Conservation (phyloP, 164 flowering plant genomes). For the Umbellularia californica region DNA sequence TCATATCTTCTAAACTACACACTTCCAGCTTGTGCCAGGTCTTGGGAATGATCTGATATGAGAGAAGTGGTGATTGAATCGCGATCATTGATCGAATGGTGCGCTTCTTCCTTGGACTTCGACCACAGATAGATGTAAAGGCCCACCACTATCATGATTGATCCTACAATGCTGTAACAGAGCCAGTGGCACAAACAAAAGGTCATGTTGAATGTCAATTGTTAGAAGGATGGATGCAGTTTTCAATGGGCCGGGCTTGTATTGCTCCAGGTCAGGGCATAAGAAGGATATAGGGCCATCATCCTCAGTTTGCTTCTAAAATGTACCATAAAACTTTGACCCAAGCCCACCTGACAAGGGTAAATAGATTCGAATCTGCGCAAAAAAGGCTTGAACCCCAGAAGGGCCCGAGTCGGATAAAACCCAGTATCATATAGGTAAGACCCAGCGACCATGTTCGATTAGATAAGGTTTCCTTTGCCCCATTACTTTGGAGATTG, state of each 20-base stretch:
- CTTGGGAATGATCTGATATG: not conserved
- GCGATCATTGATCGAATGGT: not conserved
- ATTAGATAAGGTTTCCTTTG: too few relatives aligned
- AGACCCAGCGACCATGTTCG: too few relatives aligned
- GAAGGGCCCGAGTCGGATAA: too few relatives aligned
- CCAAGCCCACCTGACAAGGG: not conserved
- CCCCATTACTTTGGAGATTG: too few relatives aligned
- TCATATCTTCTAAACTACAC: too few relatives aligned
- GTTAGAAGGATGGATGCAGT: not conserved
- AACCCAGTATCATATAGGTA: too few relatives aligned
- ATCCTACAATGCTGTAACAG: slow-evolving; percentile 2
- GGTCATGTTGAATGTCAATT: not conserved
- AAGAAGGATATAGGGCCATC: not conserved
- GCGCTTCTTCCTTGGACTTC: not conserved
- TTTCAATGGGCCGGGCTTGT: not conserved
- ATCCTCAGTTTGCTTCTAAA: not conserved
- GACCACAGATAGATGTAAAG: slow-evolving; percentile 3
- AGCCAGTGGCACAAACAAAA: not conserved
- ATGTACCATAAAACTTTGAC: not conserved
- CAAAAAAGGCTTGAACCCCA: not conserved
- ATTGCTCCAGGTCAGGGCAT: not conserved
- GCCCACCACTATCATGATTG: slow-evolving; percentile 2
- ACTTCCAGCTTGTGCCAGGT: too few relatives aligned
- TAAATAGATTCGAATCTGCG: not conserved
- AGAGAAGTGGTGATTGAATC: not conserved